A percentile compares a stretch with the other conserved stretches of the same genome.
phyloP scores from a whole-genome alignment of 2,329 filamentous ascomycete genomes.

The Fusarium marasasianum region DNA sequence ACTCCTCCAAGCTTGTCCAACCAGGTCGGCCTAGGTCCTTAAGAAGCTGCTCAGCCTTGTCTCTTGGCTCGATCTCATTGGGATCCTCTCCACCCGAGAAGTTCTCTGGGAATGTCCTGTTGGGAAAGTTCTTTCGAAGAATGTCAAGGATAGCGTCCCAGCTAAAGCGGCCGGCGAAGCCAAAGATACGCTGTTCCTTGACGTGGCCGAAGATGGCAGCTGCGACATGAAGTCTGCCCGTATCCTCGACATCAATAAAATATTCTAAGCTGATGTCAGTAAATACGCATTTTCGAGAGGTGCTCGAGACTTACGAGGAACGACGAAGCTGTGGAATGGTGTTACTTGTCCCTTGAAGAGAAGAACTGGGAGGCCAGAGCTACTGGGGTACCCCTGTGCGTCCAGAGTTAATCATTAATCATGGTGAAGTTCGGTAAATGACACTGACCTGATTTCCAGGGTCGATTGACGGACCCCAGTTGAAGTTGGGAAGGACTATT shows the following conservation, averaged over 20 bases:
- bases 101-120: conserved; percentile 35
- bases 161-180: conserved; percentile 57
- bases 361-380: conserved; percentile 17
- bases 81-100: conserved; percentile 28
- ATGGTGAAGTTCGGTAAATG: no score
- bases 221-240: conserved; percentile 61
- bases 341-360: conserved; percentile 37
- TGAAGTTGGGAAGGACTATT: conserved; percentile 43
- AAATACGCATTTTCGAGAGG: rapidly evolving
- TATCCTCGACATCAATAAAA: conserved; percentile 59
- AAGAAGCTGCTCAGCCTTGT: conserved; percentile 18
- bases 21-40: conserved; percentile 21
- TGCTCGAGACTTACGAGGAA: background rate
- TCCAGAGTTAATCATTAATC: no score
- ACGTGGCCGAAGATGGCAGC: conserved; percentile 58
- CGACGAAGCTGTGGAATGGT: background rate
- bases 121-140: conserved; percentile 36
- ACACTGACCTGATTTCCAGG: background rate
- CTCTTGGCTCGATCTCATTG: conserved; percentile 17
- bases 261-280: conserved; percentile 46
- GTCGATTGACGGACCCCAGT: conserved; percentile 40
- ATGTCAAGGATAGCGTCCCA: conserved; percentile 54
- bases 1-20: conserved; percentile 22
- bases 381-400: conserved; percentile 31
- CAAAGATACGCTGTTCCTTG: conserved; percentile 62